Evolutionary conservation across 1,284 basidiomycete genomes (phyloP).

Genomic region (Coniophora puteana): DNA sequence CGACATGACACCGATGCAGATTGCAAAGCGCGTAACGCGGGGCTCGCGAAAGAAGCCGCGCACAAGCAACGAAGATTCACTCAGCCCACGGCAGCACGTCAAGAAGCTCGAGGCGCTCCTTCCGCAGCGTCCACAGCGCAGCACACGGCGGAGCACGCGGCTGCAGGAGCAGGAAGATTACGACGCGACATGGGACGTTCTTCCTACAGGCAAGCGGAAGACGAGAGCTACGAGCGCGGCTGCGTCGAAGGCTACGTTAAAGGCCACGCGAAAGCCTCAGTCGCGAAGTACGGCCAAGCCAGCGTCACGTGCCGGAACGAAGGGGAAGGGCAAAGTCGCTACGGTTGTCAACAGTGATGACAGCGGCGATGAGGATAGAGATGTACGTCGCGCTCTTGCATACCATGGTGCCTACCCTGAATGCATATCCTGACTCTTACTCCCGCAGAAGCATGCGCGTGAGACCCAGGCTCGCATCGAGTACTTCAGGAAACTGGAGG

Average conservation of each 20-base stretch:
- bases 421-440: constrained; percentile 4
- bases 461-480: constrained; percentile 51
- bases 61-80: constrained; percentile 2
- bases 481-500: constrained; percentile 52
- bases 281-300: constrained; percentile 7
- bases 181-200: no score
- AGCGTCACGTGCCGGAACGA: constrained; percentile 16
- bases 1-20: constrained; percentile 10
- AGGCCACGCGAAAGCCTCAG: constrained; percentile 4
- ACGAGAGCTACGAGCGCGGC: neutral
- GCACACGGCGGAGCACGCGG: constrained; percentile 24
- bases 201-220: no score
- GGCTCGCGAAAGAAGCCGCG: neutral
- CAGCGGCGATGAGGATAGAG: constrained; percentile 28
- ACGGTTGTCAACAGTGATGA: constrained; percentile 16
- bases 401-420: neutral
- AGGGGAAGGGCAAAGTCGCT: constrained; percentile 11
- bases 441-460: constrained; percentile 34
- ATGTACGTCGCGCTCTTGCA: constrained; percentile 15
- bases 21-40: neutral
- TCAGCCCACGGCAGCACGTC: constrained; percentile 3
- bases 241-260: constrained; percentile 8
- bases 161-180: no score
- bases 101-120: constrained; percentile 11
- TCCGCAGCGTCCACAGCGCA: constrained; percentile 23